Base-by-base conservation (phyloP, 495 filamentous ascomycete genomes). In the Rostrohypoxylon terebratum region DNA sequence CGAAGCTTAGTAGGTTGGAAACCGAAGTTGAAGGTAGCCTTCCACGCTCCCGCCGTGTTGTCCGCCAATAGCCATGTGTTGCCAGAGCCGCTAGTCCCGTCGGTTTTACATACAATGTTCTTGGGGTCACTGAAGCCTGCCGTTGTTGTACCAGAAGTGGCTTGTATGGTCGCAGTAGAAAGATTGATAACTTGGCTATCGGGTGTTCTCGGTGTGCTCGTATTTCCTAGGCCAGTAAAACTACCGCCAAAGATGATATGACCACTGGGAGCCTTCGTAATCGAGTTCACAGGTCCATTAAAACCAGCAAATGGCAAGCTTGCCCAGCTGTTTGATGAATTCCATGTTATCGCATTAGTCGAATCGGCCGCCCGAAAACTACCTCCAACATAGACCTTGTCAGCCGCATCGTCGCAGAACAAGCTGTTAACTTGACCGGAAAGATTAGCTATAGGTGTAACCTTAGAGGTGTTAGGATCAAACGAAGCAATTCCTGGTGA, bases 221-320 rank as follows among this genome's bases (percentile, higher is more conserved):
- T 87, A 77, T 97, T 98, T 23, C 93, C 93, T n/a, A 97, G 82
- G 16, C 92, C 93, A 66, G 91, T 91, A 79, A 99, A 99, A n/a
- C 85, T 87, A 53, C 96, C 96, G 51, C 94, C 96, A 71, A 97
- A 99, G 50, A 97, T 87, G 63, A 99, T 91, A 71, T 95, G 91
- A 4, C 91, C 92, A 74, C 91, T 89, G 16, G 89, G 84, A 14
- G 89, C 87, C 82, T 94, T 92, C 50, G 90, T 83, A 64, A 99
- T 98, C 36, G 93, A 91, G 57, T 86, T 89, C 50, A 99, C 94
- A 10, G 94, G 94, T 50, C 94, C 94, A 83, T 98, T 98, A 80
- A 99, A 95, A 28, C 96, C 96, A 53, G 89, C 87, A 83, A 99
- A 99, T 8, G 93, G 89, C 68, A 99, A 81, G 74, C 93, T 92